phyloP scores from a whole-genome alignment of 1,139 yeast species.

The Debaryomycetaceae sp. region DNA sequence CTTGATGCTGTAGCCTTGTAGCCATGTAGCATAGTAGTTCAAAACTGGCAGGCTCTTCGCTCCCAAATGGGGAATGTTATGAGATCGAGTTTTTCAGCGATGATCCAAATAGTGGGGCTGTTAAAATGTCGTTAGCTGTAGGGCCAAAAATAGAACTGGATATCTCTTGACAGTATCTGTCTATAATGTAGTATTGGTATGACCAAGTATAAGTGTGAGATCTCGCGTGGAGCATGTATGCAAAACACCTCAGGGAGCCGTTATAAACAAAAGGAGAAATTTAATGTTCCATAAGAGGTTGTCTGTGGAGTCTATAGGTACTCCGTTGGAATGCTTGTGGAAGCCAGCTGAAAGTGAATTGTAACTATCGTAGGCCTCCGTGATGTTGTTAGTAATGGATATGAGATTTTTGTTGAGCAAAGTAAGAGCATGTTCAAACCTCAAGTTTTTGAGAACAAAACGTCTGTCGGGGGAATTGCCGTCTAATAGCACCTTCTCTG shows the following conservation, averaged over 20 bases:
- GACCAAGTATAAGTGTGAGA: too few species aligned
- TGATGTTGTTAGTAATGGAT: slow-evolving; percentile 22
- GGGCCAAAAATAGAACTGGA: too few species aligned
- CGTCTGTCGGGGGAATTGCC: slow-evolving; percentile 7
- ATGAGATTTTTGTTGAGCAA: slow-evolving; percentile 33
- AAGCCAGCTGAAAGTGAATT: slow-evolving; percentile 10
- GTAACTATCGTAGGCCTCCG: slow-evolving; percentile 15
- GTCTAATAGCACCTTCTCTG: slow-evolving; percentile 17
- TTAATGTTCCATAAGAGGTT: slow-evolving; percentile 43
- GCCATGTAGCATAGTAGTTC: too few species aligned
- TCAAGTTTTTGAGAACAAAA: slow-evolving; percentile 17
- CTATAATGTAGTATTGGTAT: too few species aligned
- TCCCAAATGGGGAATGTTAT: background rate
- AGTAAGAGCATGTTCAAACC: slow-evolving; percentile 33
- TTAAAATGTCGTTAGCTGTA: background rate
- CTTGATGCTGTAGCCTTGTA: too few species aligned
- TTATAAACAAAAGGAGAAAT: slow-evolving; percentile 33
- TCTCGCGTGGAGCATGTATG: too few species aligned
- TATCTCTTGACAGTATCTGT: too few species aligned
- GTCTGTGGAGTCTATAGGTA: slow-evolving; percentile 41
- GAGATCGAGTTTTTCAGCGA: background rate
- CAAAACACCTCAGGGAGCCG: slow-evolving; percentile 18
- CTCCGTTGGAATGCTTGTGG: slow-evolving; percentile 13
- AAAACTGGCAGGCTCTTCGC: background rate
- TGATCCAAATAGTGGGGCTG: background rate